Evolutionary conservation across 192 early-diverging fungal genomes (phyloP).

Genomic region (Rhizoclosmatium globosum): DNA sequence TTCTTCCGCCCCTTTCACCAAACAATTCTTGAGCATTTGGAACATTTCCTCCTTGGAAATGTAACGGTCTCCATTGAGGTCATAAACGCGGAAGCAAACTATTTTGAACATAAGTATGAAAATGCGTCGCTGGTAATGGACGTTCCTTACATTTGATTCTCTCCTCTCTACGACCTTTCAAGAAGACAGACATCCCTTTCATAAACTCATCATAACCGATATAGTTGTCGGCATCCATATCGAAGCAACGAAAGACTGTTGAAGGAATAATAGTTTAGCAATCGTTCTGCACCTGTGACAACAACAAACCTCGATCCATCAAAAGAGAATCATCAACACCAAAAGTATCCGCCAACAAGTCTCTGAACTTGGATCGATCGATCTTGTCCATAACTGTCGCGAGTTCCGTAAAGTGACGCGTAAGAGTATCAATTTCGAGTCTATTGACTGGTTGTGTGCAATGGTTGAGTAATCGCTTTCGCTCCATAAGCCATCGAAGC

Average conservation of each 20-base stretch:
- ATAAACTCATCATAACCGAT: constrained; percentile 65
- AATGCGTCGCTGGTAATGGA: background rate
- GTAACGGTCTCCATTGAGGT: constrained; percentile 68
- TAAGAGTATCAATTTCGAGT: constrained; percentile 55
- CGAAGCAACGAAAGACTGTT: constrained; percentile 68
- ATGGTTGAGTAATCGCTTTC: background rate
- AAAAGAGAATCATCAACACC: constrained; percentile 67
- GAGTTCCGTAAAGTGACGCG: constrained; percentile 51
- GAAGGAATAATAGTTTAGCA: background rate
- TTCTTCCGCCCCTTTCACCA: constrained; percentile 64
- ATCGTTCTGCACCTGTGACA: background rate
- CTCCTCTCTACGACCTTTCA: constrained; percentile 63
- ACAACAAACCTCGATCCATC: constrained; percentile 64
- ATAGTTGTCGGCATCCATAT: constrained; percentile 68
- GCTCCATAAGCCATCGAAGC: background rate
- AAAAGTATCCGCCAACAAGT: constrained; percentile 65
- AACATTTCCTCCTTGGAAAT: constrained; percentile 75
- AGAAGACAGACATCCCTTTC: constrained; percentile 64
- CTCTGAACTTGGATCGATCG: constrained; percentile 63
- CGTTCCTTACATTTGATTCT: constrained; percentile 52
- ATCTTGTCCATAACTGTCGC: constrained; percentile 57
- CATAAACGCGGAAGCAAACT: constrained; percentile 72
- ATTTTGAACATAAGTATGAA: constrained; percentile 6
- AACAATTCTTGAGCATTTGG: constrained; percentile 67
- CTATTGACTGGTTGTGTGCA: constrained; percentile 46